Base-by-base conservation (phyloP, 768 basidiomycete species). In the Tricholoma matsutake region DNA sequence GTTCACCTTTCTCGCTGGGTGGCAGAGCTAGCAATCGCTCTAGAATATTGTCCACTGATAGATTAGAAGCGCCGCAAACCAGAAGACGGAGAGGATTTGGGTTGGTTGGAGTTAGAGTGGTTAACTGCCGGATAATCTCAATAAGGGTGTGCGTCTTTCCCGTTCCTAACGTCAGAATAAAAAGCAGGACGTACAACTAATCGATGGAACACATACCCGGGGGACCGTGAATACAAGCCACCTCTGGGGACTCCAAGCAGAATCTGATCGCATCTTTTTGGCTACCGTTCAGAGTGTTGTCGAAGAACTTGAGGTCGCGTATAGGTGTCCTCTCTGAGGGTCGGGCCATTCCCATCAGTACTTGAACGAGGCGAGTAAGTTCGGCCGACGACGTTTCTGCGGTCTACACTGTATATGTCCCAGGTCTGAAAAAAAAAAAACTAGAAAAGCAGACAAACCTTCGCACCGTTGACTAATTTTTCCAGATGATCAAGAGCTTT, bases 81-180 rank as follows among this genome's bases (percentile, higher is more conserved):
- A 98, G 84, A 3, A 97, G 75, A 32, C 88, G 83, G 37, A 79
- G 75, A 2, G 84, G 78, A 62, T 81, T 83, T 13, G 81, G 78
- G 62, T 82, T 84, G 13, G 72, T 63, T 2, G 80, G 63, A 0
- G 82, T 77, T 39, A 73, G 67, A 4, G 80, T 76, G 1, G 86
- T 85, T 22, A 95, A 75, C 68, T 98, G 96, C 29, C 92, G 86
- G 61, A 98, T 92, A 55, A 97, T 83, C 72, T 99, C 96, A 34
- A 98, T 89, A 16, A 99, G 80, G 0, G 96, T 97, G 65, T 94
- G 92, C 0, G 96, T 99, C 78, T 98, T 98, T 6, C 96, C 96
- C 2, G 95, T 96, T 61, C 92, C 88, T 87, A 54, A 28, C 13
- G 9, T 8, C 61, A 20, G 54, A 51, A 57, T 45, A 34, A 7